Base-by-base conservation (phyloP, 768 basidiomycete species). In the Lactarius akahatsu region DNA sequence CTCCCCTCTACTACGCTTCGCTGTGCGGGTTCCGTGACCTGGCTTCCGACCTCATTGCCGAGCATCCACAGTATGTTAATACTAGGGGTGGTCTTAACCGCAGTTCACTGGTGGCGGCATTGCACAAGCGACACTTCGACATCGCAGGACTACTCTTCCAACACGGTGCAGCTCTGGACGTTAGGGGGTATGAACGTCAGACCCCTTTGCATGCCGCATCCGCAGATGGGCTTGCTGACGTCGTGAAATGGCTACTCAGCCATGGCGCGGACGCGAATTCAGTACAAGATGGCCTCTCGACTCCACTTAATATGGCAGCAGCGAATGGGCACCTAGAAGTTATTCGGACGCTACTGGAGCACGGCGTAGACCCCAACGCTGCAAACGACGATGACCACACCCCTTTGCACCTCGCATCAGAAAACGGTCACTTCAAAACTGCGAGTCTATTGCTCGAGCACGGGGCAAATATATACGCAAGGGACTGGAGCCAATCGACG, bases 1-100 rank as follows among this genome's bases (percentile, higher is more conserved):
- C 26, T 6, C 52, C 52, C 26, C 38, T 62, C 10, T 62, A 62
- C 52, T 55, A 62, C n/a, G 38, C 36, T 38, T 38, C 36, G 36
- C 11, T 38, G 36, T 38, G 36, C 36, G 36, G 36, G 10, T 38
- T 38, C 36, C 10, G 10, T 4, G 11, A 38, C 36, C 36, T 38
- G 11, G 36, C 36, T 3, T 2, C 11, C 13, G 2, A 13, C 11
- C 36, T 38, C 36, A 38, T 38, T 13, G 36, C 11, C 36, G 11
- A 38, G 3, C 36, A 38, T 13, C 36, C 36, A 38, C 36, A 38
- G 20, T 16, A 30, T 54, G 15, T 40, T 41, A 62, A 55, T 28
- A n/a, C 28, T 20, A 4, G 3, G 18, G 15, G 50, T 10, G 61
- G 61, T 16, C 20, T 20, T 11, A 40, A 13, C n/a, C 36, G 9